A percentile compares a stretch with the other conserved stretches of the same genome.
These are phyloP conservation scores for Annulohypoxylon maeteangense DNA, from an alignment of 495 filamentous ascomycete species.

Conservation along the genomic window DNA sequence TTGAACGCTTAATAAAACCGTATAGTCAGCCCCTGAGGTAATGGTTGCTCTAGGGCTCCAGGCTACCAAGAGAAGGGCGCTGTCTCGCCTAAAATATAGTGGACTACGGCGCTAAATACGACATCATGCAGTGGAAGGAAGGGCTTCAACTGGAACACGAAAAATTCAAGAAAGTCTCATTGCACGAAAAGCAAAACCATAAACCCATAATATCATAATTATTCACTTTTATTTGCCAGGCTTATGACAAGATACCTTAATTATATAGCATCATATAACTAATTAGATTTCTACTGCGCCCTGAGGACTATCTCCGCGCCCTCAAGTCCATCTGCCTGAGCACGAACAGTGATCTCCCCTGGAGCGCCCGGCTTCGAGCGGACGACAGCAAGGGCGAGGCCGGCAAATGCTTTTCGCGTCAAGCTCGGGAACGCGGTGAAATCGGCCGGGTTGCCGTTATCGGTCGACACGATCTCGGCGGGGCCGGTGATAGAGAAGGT, in stretches of 20 bases:
- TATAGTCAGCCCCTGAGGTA: no score
- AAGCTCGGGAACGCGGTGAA: slow-evolving; percentile 55
- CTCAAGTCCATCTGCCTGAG: slow-evolving; percentile 46
- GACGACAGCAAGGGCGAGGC: slow-evolving; percentile 56
- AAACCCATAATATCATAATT: neutral
- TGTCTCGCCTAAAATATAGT: no score
- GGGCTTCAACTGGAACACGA: no score
- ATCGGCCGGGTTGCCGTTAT: slow-evolving; percentile 60
- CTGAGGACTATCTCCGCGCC: slow-evolving; percentile 35
- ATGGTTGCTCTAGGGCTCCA: no score
- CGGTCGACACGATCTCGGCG: slow-evolving; percentile 57
- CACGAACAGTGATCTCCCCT: slow-evolving; percentile 52
- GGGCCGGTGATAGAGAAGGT: slow-evolving; percentile 53
- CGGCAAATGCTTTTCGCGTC: slow-evolving; percentile 57
- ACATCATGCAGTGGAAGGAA: no score
- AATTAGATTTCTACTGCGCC: neutral
- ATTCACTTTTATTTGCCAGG: neutral
- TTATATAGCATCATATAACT: neutral
- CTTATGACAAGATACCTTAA: neutral
- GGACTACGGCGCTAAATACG: no score
- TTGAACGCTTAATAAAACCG: no score
- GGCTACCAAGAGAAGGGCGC: no score
- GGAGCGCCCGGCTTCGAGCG: slow-evolving; percentile 44
- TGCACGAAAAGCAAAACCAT: neutral
- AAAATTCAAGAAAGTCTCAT: no score